A percentile compares a stretch with the other conserved stretches of the same genome.
Conservation (phyloP, 345 rosid species). For the Turritis glabra region DNA sequence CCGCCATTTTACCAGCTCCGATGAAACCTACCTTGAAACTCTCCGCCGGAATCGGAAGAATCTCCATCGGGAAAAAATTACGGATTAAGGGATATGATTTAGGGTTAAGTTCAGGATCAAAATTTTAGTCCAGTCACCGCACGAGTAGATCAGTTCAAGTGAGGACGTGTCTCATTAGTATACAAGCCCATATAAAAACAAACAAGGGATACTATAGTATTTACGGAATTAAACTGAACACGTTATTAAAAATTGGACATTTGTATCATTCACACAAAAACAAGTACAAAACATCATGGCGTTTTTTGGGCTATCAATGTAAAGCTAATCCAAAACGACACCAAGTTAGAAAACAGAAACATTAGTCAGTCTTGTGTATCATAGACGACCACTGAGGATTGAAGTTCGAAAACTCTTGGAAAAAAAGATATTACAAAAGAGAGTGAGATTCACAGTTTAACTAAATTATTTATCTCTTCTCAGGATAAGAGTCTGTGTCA, state of each 20-base stretch:
- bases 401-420: too few relatives aligned
- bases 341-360: background rate
- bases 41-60: conserved; percentile 46
- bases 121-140: too few relatives aligned
- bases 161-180: background rate
- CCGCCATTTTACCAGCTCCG: conserved; percentile 95
- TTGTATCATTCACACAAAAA: background rate
- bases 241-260: too few relatives aligned
- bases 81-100: conserved; percentile 20
- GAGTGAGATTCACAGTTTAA: too few relatives aligned
- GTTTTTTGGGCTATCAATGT: too few relatives aligned
- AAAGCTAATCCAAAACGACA: background rate
- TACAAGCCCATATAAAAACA: background rate
- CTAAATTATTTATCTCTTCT: too few relatives aligned
- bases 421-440: too few relatives aligned
- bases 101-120: background rate
- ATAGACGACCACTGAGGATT: too few relatives aligned
- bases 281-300: too few relatives aligned
- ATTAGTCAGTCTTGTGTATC: too few relatives aligned
- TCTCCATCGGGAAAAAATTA: conserved; percentile 44
- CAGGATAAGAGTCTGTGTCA: background rate
- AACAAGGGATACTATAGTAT: too few relatives aligned
- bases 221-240: too few relatives aligned
- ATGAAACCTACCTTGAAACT: conserved; percentile 68
- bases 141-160: background rate